These are phyloP conservation scores for Chytriomyces confervae DNA, from an alignment of 192 early-diverging fungal species.

Conservation along the genomic window DNA sequence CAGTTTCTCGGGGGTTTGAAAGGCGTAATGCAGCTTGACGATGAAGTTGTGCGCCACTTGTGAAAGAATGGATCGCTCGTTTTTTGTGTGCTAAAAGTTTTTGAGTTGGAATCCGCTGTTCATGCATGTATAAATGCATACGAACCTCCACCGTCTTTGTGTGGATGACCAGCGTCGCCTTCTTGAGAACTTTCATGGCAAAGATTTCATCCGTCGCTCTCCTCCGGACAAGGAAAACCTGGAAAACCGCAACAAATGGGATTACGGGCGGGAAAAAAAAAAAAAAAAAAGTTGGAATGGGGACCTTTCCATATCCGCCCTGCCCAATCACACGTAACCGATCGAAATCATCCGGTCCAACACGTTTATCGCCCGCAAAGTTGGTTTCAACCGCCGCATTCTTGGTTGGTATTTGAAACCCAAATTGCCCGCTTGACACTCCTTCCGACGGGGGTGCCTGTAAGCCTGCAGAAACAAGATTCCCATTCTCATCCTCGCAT, in stretches of 20 bases:
- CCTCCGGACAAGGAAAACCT: conserved; percentile 78
- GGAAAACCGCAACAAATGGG: no score
- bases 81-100: conserved; percentile 67
- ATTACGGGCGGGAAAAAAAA: neutral
- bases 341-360: conserved; percentile 60
- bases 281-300: neutral
- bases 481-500: neutral
- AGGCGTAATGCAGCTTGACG: conserved; percentile 91
- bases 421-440: neutral
- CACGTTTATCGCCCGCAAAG: neutral
- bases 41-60: conserved; percentile 88
- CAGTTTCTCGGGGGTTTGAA: conserved; percentile 85
- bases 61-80: conserved; percentile 85
- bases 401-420: neutral
- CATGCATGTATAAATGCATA: conserved; percentile 6
- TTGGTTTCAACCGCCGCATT: neutral
- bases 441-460: neutral
- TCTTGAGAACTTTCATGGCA: conserved; percentile 93
- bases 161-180: conserved; percentile 83
- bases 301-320: conserved; percentile 78
- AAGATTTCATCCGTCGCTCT: conserved; percentile 56
- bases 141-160: conserved; percentile 64
- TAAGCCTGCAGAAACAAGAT: neutral
- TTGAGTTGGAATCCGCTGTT: neutral
- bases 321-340: conserved; percentile 69